A percentile compares a stretch with the other conserved stretches of the same genome.
These are phyloP conservation scores for Bruguiera sexangula DNA, from an alignment of 345 rosid genomes.

Conservation along the genomic window DNA sequence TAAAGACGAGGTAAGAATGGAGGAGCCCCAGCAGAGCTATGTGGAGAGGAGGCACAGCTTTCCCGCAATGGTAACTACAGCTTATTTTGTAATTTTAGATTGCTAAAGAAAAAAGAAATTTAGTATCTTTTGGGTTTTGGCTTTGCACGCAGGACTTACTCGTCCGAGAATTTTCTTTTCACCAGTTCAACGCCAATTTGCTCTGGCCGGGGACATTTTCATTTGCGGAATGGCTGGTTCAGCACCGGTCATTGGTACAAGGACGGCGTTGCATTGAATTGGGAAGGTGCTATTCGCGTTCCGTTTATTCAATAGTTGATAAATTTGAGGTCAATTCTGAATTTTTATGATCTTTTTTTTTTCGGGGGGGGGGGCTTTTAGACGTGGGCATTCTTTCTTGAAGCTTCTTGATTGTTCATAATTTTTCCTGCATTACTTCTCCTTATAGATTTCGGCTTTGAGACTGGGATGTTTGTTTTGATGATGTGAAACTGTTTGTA, in stretches of 20 bases:
- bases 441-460: neutral
- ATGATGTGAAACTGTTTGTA: conserved; percentile 13
- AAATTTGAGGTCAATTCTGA: neutral
- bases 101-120: neutral
- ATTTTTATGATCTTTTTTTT: neutral
- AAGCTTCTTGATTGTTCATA: neutral
- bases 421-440: neutral
- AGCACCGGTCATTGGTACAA: conserved; percentile 42
- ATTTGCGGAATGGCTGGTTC: conserved; percentile 85
- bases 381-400: too few relatives aligned
- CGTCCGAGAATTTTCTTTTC: conserved; percentile 82
- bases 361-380: too few relatives aligned
- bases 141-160: conserved; percentile 55
- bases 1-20: conserved; percentile 35
- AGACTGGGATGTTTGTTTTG: conserved; percentile 4
- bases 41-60: conserved; percentile 82
- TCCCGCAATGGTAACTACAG: conserved; percentile 59
- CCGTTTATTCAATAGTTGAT: neutral
- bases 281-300: conserved; percentile 56
- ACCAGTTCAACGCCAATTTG: conserved; percentile 90
- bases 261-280: conserved; percentile 73
- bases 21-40: conserved; percentile 48
- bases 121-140: conserved; percentile 12
- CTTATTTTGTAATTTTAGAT: neutral
- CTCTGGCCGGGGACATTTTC: conserved; percentile 97